Percentiles rank a stretch among this genome's conserved stretches.
Evolutionary conservation across 495 filamentous ascomycete species (phyloP).

Genomic region (Penicillium flavigenum): DNA sequence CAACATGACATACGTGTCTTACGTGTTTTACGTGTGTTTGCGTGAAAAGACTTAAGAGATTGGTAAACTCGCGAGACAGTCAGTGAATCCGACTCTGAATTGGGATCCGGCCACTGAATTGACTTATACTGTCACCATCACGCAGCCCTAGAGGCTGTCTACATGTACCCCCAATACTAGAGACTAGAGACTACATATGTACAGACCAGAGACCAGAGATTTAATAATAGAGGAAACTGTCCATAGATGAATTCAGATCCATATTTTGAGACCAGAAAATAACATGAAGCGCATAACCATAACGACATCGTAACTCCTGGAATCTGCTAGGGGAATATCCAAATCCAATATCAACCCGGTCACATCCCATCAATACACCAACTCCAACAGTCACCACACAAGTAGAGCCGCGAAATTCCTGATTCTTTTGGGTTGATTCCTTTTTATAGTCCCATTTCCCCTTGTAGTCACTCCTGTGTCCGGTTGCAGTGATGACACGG

Average conservation of each 20-base stretch:
- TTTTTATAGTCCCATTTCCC: conserved; percentile 2
- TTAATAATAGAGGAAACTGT: neutral
- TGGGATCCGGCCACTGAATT: neutral
- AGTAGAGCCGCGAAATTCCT: conserved; percentile 1
- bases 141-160: neutral
- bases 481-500: neutral
- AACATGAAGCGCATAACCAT: conserved; percentile 13
- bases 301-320: conserved; percentile 14
- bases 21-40: too few species aligned
- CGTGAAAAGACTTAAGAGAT: too few species aligned
- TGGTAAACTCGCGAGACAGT: too few species aligned
- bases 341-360: conserved; percentile 9
- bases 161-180: neutral
- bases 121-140: neutral
- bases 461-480: neutral
- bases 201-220: too few species aligned
- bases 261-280: conserved; percentile 6
- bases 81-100: neutral
- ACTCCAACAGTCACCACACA: conserved; percentile 1
- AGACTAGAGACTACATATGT: too few species aligned
- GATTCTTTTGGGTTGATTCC: conserved; percentile 1
- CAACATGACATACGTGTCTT: too few species aligned
- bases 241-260: neutral
- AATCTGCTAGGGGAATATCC: conserved; percentile 12
- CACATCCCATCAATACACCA: conserved; percentile 6